Percentiles rank a stretch among this genome's conserved stretches.
These are phyloP conservation scores for Phytophthora boehmeriae DNA, from an alignment of 352 stramenopile species.

Conservation along the genomic window DNA sequence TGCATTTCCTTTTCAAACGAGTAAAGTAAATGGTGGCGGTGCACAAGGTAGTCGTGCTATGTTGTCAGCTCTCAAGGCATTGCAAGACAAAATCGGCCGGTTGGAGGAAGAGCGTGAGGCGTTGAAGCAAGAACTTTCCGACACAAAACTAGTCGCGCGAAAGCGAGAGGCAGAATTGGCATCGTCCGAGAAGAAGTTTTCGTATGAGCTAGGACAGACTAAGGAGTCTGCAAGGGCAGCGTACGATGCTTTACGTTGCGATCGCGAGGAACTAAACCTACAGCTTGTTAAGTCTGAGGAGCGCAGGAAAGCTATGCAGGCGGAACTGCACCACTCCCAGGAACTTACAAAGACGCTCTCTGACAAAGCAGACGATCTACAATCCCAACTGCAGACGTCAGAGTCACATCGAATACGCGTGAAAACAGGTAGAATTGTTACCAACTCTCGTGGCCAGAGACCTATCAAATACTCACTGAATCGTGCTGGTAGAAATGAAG, in stretches of 20 bases:
- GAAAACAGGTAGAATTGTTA: constrained; percentile 31
- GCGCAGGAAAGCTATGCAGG: constrained; percentile 42
- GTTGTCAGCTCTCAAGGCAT: constrained; percentile 72
- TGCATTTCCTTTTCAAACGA: constrained; percentile 17
- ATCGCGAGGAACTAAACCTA: constrained; percentile 64
- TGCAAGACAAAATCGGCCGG: constrained; percentile 79
- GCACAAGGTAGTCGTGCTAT: constrained; percentile 68
- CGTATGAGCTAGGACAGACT: constrained; percentile 68
- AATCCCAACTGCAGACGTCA: constrained; percentile 52
- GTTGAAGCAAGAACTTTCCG: constrained; percentile 64
- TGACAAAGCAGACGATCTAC: constrained; percentile 54
- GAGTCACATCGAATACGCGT: constrained; percentile 44
- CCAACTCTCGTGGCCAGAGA: background rate
- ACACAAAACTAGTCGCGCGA: constrained; percentile 52
- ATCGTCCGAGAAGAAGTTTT: constrained; percentile 65
- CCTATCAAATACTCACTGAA: background rate
- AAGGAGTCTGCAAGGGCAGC: constrained; percentile 71
- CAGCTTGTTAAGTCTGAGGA: constrained; percentile 62
- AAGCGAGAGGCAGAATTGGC: constrained; percentile 61
- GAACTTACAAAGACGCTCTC: constrained; percentile 57
- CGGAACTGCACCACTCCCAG: constrained; percentile 58
- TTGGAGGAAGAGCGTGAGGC: constrained; percentile 70
- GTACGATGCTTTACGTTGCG: constrained; percentile 65
- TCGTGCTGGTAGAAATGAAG: constrained; percentile 42
- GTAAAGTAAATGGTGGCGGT: background rate